These are phyloP conservation scores for Detonula confervacea DNA, from an alignment of 352 stramenopile species.

Conservation along the genomic window DNA sequence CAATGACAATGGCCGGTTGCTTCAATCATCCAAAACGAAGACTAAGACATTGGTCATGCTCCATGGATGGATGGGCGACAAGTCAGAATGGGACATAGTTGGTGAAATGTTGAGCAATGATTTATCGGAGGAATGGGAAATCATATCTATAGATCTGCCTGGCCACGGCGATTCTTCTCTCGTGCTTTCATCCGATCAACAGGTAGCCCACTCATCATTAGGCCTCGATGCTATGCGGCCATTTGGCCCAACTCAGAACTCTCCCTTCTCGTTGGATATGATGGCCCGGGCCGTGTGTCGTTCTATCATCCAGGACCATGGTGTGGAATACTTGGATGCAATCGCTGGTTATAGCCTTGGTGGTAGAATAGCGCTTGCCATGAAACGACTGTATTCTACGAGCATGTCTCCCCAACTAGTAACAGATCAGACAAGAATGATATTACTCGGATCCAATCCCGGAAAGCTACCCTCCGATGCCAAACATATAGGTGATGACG, in stretches of 20 bases:
- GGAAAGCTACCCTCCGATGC: slow-evolving; percentile 46
- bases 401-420: slow-evolving; percentile 28
- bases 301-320: slow-evolving; percentile 62
- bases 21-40: slow-evolving; percentile 13
- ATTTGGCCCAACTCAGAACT: slow-evolving; percentile 17
- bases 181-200: slow-evolving; percentile 46
- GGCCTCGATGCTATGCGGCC: slow-evolving; percentile 20
- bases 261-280: slow-evolving; percentile 54
- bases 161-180: slow-evolving; percentile 67
- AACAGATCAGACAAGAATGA: slow-evolving; percentile 64
- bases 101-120: slow-evolving; percentile 37
- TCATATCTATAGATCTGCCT: slow-evolving; percentile 75
- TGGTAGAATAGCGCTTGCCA: slow-evolving; percentile 76
- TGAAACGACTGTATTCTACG: slow-evolving; percentile 59
- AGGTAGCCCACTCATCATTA: slow-evolving; percentile 35
- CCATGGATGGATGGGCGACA: slow-evolving; percentile 85
- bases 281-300: slow-evolving; percentile 62
- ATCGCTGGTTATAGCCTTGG: slow-evolving; percentile 82
- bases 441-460: slow-evolving; percentile 63
- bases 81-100: slow-evolving; percentile 77
- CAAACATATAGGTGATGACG: slow-evolving; percentile 12
- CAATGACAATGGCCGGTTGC: slow-evolving; percentile 20
- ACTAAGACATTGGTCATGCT: slow-evolving; percentile 74
- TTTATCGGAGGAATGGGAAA: slow-evolving; percentile 66
- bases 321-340: slow-evolving; percentile 65